phyloP scores from a whole-genome alignment of 352 stramenopile genomes.

The Phytophthora parvispora region DNA sequence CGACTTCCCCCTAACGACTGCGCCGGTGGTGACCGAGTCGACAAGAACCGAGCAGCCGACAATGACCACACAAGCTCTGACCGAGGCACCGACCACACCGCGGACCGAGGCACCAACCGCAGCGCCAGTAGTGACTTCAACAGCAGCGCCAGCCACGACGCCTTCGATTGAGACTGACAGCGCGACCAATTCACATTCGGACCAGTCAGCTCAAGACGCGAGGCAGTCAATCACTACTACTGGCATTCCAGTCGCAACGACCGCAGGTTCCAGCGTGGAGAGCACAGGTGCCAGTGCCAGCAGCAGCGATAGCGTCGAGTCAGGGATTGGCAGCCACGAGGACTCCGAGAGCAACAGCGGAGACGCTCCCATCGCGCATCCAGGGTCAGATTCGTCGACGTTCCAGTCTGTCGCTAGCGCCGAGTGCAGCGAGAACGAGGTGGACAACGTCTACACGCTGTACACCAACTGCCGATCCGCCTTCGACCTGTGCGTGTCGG shows the following conservation, averaged over 20 bases:
- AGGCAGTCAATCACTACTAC: conserved; percentile 2
- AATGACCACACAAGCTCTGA: background rate
- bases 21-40: background rate
- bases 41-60: background rate
- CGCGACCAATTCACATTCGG: background rate
- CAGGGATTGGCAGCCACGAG: too few relatives aligned
- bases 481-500: conserved; percentile 64
- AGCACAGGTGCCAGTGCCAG: background rate
- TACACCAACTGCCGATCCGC: conserved; percentile 68
- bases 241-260: background rate
- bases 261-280: background rate
- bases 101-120: background rate
- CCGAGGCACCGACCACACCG: background rate
- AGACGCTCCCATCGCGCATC: conserved; percentile 37
- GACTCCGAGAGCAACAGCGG: background rate
- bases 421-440: conserved; percentile 48
- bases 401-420: conserved; percentile 54
- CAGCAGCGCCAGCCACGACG: background rate
- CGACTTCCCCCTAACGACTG: conserved; percentile 2
- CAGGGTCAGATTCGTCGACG: conserved; percentile 50
- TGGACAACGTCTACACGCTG: conserved; percentile 58
- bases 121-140: background rate
- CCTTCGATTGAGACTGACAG: background rate
- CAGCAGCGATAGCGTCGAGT: conserved; percentile 1
- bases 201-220: conserved; percentile 7